Base-by-base conservation (phyloP, 208 protist genomes). In the Kentomonas sorsogonicus region DNA sequence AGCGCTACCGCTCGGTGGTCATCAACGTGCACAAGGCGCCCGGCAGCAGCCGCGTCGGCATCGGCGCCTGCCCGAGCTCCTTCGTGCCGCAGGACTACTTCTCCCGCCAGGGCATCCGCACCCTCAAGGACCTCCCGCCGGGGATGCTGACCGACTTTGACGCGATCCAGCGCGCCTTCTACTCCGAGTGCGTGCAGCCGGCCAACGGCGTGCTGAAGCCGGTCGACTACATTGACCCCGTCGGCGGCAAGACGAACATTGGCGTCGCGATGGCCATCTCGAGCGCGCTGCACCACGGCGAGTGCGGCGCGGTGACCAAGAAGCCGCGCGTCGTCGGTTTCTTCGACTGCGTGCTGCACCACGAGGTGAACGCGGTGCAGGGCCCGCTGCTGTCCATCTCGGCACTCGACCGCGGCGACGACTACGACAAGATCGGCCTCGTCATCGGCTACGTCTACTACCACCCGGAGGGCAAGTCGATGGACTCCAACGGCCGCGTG, bases 1-100 rank as follows among this genome's bases (percentile, higher is more conserved):
- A 87, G 63, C 60, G 67, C 29, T 90, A 81, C 72, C 77, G 66
- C 20, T 64, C 66, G 3, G 57, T 93, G 18, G 85, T 93, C 34
- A 85, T 96, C 53, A 96, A 96, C 63, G 86, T 96, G 27, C 91
- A 96, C 79, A 96, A 96, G 77, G 69, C 88, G 4, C 91, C 91
- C 0, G 91, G 79, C 29, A 87, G 79, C 61, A 93, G 83, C 57
- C 86, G 91, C n/a, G 91, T 96, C 18, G 91, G 91, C 38, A 77
- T 94, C 52, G 91, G 91, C 6, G 91, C 91, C 48, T 93, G 87
- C 72, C 85, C 91, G 11, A 86, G 79, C 63, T 78, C 83, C 73
- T 95, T 90, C 64, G 76, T 94, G 38, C 62, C 83, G 50, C 91
- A 96, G 71, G 87, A 96, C 67, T 96, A 72, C 77, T 94, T 95